These are phyloP conservation scores for Barnettozyma botsteinii DNA, from an alignment of 805 yeast species.

Conservation along the genomic window DNA sequence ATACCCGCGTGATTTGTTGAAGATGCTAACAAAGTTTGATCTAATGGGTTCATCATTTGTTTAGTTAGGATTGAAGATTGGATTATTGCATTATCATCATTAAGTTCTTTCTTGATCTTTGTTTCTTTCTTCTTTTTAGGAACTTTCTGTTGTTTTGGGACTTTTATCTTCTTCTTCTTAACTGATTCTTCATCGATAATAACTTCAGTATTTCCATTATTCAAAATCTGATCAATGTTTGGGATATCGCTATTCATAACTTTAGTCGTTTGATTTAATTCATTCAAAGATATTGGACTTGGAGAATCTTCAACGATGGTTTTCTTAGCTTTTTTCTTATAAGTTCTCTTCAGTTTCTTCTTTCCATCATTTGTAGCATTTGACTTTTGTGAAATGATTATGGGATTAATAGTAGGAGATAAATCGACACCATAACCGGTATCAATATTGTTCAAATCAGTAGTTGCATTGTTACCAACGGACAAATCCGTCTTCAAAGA, in stretches of 20 bases:
- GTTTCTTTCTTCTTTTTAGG: neutral
- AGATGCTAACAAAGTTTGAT: neutral
- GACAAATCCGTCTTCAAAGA: conserved; percentile 15
- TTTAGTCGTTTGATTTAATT: neutral
- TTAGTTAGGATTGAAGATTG: neutral
- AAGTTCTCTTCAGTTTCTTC: conserved; percentile 11
- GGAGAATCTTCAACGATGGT: conserved; percentile 17
- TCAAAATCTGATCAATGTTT: conserved; percentile 8
- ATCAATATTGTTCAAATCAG: neutral
- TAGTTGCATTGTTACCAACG: neutral
- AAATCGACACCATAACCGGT: conserved; percentile 2
- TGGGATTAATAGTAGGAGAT: conserved; percentile 9
- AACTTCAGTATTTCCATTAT: conserved; percentile 1
- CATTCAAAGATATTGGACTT: conserved; percentile 19
- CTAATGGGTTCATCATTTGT: conserved; percentile 1
- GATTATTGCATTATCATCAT: neutral
- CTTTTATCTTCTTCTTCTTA: neutral
- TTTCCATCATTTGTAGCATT: conserved; percentile 5
- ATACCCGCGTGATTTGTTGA: too few relatives aligned
- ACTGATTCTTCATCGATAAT: neutral
- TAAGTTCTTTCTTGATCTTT: neutral
- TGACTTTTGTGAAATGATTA: conserved; percentile 6
- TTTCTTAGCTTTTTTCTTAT: conserved; percentile 6
- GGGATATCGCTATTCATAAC: conserved; percentile 3
- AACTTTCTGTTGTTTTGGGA: neutral